Evolutionary conservation across 192 early-diverging fungal genomes (phyloP).

Genomic region (Backusella macrospora): DNA sequence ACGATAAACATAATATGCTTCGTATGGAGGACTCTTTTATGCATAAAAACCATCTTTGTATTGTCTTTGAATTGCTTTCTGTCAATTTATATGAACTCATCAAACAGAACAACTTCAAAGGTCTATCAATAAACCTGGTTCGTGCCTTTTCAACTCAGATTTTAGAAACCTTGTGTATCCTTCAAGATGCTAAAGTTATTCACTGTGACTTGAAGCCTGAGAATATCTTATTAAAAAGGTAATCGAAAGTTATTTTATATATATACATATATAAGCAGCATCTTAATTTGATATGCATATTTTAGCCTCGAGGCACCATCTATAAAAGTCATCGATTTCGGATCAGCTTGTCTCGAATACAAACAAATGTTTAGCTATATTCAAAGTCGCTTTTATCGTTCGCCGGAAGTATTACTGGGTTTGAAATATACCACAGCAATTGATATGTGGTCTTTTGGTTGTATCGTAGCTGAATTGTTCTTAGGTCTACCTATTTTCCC

Average conservation of each 20-base stretch:
- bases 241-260: slow-evolving; percentile 15
- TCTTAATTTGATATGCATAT: slow-evolving; percentile 6
- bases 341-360: slow-evolving; percentile 93
- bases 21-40: slow-evolving; percentile 90
- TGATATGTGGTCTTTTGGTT: slow-evolving; percentile 99
- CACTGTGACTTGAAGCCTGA: slow-evolving; percentile 99
- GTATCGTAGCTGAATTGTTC: slow-evolving; percentile 97
- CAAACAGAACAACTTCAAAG: slow-evolving; percentile 95
- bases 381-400: slow-evolving; percentile 96
- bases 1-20: slow-evolving; percentile 89
- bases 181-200: slow-evolving; percentile 87
- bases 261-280: neutral
- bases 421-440: slow-evolving; percentile 90
- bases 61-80: slow-evolving; percentile 95
- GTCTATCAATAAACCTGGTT: slow-evolving; percentile 88
- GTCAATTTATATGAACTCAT: slow-evolving; percentile 97
- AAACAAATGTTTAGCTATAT: slow-evolving; percentile 97
- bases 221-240: slow-evolving; percentile 90
- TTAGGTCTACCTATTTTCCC: slow-evolving; percentile 96
- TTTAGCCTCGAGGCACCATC: slow-evolving; percentile 79
- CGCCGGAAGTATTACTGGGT: slow-evolving; percentile 94
- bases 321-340: slow-evolving; percentile 99
- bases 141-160: slow-evolving; percentile 90
- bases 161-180: slow-evolving; percentile 82
- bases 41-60: slow-evolving; percentile 89